Evolutionary conservation across 2,329 filamentous ascomycete genomes (phyloP).

Genomic region (Byssoonygena ceratinophila): DNA sequence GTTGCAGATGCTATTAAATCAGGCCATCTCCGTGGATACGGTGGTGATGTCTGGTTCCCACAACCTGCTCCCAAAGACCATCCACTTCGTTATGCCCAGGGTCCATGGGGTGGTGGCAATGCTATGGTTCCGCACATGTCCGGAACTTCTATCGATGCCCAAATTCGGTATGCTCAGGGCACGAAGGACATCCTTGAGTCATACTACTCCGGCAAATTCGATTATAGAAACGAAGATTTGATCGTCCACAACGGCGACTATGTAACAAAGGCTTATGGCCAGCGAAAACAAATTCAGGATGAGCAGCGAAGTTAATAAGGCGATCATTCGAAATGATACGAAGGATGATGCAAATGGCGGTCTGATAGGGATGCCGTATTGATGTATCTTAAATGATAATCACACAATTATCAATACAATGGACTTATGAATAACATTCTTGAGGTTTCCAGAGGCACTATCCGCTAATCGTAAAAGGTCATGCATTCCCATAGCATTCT

Average conservation of each 20-base stretch:
- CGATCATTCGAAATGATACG: not conserved
- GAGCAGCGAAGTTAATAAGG: slow-evolving; percentile 1
- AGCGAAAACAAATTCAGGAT: slow-evolving; percentile 40
- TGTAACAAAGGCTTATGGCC: slow-evolving; percentile 85
- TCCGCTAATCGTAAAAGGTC: too few species aligned
- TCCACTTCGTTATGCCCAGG: slow-evolving; percentile 81
- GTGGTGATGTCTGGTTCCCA: slow-evolving; percentile 67
- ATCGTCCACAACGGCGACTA: slow-evolving; percentile 88
- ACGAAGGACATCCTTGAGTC: slow-evolving; percentile 82
- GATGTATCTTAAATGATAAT: not conserved
- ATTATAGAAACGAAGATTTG: slow-evolving; percentile 83
- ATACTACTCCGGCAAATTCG: slow-evolving; percentile 77
- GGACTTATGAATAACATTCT: not conserved
- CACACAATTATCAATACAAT: not conserved
- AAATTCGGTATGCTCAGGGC: slow-evolving; percentile 80
- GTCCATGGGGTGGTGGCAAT: slow-evolving; percentile 92
- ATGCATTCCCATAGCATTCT: too few species aligned
- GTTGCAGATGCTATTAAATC: slow-evolving; percentile 86
- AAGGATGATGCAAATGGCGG: not conserved
- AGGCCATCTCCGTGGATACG: slow-evolving; percentile 55
- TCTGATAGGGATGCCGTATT: not conserved
- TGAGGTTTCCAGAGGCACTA: too few species aligned
- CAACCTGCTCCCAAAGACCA: slow-evolving; percentile 93
- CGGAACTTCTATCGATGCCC: slow-evolving; percentile 94
- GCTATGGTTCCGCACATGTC: slow-evolving; percentile 99